phyloP scores from a whole-genome alignment of 1,284 basidiomycete genomes.

The Heliocybe sulcata region DNA sequence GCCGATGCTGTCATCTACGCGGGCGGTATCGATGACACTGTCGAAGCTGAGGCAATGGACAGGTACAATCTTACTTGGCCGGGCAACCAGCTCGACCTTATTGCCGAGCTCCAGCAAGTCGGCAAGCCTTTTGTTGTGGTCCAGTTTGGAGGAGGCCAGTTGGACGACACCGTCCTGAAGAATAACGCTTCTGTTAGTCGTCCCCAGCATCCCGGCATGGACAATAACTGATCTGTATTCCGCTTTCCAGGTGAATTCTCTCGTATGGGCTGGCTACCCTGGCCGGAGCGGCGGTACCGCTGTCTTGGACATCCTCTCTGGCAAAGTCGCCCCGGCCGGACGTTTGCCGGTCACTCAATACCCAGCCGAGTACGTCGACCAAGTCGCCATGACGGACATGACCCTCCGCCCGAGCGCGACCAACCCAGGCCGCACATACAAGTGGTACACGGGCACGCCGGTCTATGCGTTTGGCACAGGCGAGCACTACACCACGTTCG shows the following conservation, averaged over 20 bases:
- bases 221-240: constrained; percentile 1
- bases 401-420: constrained; percentile 36
- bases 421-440: constrained; percentile 50
- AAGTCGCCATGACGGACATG: constrained; percentile 53
- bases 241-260: constrained; percentile 36
- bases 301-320: constrained; percentile 40
- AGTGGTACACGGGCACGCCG: constrained; percentile 46
- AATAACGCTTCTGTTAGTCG: constrained; percentile 30
- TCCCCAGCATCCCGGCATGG: background rate
- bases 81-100: constrained; percentile 43
- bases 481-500: constrained; percentile 46
- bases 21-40: constrained; percentile 41
- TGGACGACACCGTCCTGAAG: constrained; percentile 41
- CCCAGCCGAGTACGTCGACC: constrained; percentile 37
- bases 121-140: constrained; percentile 45
- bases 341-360: constrained; percentile 49
- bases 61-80: constrained; percentile 46
- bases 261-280: constrained; percentile 50
- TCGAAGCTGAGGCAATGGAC: constrained; percentile 46
- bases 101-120: constrained; percentile 32
- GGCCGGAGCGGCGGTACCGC: constrained; percentile 47
- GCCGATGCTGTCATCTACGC: constrained; percentile 31
- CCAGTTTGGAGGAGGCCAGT: constrained; percentile 51
- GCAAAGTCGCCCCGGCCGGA: constrained; percentile 43
- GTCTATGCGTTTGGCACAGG: constrained; percentile 46